Conservation (phyloP, 2,329 filamentous ascomycete species). For the Aspergillus ochraceus region DNA sequence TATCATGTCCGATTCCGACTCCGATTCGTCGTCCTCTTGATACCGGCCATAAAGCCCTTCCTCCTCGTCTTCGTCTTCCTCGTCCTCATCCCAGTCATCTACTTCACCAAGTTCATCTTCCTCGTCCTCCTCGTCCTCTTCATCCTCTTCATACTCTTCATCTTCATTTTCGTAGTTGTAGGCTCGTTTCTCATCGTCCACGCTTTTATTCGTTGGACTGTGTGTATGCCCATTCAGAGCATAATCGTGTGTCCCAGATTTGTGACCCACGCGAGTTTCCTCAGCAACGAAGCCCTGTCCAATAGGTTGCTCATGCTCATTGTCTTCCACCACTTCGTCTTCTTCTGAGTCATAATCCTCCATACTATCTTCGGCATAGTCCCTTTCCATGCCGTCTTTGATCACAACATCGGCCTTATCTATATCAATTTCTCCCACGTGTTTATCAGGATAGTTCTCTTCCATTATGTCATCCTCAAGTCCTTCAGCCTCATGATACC, state of each 20-base stretch:
- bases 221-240: not conserved
- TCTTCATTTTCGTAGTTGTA: not conserved
- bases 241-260: not conserved
- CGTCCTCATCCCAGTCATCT: constrained; percentile 2
- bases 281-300: not conserved
- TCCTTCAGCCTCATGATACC: not conserved
- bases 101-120: not conserved
- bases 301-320: not conserved
- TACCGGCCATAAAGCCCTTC: constrained; percentile 10
- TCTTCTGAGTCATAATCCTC: not conserved
- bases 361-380: not conserved
- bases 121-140: not conserved
- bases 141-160: not conserved
- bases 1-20: constrained; percentile 16
- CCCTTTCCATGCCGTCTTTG: not conserved
- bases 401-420: too few relatives aligned
- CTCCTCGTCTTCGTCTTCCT: constrained; percentile 9
- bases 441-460: not conserved
- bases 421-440: not conserved
- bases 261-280: not conserved
- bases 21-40: constrained; percentile 18
- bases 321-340: not conserved
- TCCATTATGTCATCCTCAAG: not conserved
- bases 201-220: not conserved
- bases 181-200: not conserved